A percentile compares a stretch with the other conserved stretches of the same genome.
Conservation (phyloP, 2,329 filamentous ascomycete species). For the Pseudocercospora fuligena region DNA sequence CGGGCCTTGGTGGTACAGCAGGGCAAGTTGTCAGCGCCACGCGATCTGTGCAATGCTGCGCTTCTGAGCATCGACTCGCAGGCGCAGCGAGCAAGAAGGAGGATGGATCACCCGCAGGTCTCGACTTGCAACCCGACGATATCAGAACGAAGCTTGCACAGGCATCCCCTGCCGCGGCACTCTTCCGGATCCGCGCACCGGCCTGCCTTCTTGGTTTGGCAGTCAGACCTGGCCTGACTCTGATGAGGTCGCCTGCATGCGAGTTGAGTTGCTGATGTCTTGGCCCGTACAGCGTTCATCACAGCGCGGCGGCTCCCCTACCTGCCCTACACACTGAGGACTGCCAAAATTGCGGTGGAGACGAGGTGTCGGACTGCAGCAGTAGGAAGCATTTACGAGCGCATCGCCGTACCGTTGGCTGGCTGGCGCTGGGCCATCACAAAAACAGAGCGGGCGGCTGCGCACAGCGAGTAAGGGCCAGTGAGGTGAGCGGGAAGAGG, state of each 20-base stretch:
- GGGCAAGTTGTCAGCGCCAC: conserved; percentile 23
- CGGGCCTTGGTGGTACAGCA: conserved; percentile 12
- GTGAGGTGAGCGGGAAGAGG: conserved; percentile 1
- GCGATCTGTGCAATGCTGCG: conserved; percentile 24
- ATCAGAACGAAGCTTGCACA: conserved; percentile 10
- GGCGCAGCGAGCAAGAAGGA: conserved; percentile 1
- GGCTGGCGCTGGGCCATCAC: not conserved
- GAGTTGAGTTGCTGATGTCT: not conserved
- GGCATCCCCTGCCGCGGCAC: conserved; percentile 15
- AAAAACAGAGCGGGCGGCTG: not conserved
- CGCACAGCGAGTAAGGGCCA: conserved; percentile 1
- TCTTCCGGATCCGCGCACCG: conserved; percentile 11
- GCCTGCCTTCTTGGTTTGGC: not conserved
- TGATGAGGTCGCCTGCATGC: not conserved
- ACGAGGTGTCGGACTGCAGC: not conserved
- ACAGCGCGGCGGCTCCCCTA: not conserved
- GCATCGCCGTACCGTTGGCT: conserved; percentile 10
- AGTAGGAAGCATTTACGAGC: not conserved
- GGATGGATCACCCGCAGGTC: conserved; percentile 16
- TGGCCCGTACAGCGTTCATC: not conserved
- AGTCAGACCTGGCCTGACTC: conserved; percentile 1
- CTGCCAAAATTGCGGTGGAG: conserved; percentile 1
- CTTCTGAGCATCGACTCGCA: conserved; percentile 15
- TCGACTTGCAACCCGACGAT: conserved; percentile 18
- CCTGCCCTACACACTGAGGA: not conserved